Evolutionary conservation across 257 asterid genomes (phyloP).

Genomic region (Pogostemon cablin): DNA sequence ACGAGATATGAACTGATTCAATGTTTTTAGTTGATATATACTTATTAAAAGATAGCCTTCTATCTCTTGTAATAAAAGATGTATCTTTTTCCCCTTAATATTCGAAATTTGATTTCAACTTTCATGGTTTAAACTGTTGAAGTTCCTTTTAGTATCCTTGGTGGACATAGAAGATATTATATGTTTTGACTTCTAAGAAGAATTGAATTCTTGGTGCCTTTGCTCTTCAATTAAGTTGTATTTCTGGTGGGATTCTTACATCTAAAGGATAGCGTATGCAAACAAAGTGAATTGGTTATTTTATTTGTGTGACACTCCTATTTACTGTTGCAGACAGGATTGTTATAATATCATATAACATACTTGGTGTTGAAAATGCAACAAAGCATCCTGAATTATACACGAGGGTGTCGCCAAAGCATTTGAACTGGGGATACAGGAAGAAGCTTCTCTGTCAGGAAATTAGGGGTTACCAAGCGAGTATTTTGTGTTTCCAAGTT

Average conservation of each 20-base stretch:
- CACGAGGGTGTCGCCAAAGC: conserved; percentile 45
- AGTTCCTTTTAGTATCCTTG: neutral
- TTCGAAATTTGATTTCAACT: neutral
- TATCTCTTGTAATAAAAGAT: neutral
- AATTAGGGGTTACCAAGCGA: conserved; percentile 59
- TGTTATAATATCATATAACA: conserved; percentile 71
- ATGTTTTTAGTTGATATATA: conserved; percentile 1
- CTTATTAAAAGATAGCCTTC: neutral
- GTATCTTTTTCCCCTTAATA: neutral
- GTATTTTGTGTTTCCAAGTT: conserved; percentile 82
- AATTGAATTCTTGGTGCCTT: neutral
- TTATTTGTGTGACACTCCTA: neutral
- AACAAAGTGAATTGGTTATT: neutral
- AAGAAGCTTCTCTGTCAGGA: conserved; percentile 62
- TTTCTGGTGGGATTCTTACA: conserved; percentile 8
- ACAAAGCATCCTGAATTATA: conserved; percentile 67
- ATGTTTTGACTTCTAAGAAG: conserved; percentile 4
- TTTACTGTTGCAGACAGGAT: conserved; percentile 53
- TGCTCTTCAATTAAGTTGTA: neutral
- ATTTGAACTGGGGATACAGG: conserved; percentile 74
- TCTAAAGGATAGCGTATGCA: neutral
- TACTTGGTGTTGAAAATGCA: conserved; percentile 79
- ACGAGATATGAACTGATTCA: neutral
- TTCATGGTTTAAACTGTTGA: conserved; percentile 6
- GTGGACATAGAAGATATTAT: neutral